Conservation (phyloP, 306 rosid species). For the Cyamopsis tetragonoloba region DNA sequence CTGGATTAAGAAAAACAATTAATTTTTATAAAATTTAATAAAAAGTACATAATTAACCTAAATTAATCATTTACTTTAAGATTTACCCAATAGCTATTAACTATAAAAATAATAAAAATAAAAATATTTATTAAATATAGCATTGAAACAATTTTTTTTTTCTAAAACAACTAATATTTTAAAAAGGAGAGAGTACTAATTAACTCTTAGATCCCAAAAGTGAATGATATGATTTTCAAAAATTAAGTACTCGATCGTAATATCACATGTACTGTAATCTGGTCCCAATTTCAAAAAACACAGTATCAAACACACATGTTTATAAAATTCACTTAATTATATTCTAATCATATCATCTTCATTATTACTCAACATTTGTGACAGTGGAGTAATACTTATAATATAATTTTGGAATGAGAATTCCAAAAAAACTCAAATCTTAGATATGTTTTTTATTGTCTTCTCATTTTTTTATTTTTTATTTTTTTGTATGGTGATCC, state of each 20-base stretch:
- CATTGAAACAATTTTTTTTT: no score
- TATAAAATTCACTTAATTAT: not conserved
- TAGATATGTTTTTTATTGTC: not conserved
- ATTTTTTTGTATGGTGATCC: not conserved
- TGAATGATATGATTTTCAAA: not conserved
- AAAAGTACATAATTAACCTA: no score
- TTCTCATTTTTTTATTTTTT: not conserved
- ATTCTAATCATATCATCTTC: not conserved
- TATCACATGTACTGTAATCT: not conserved
- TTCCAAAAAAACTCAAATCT: slow-evolving; percentile 10
- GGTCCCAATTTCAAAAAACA: slow-evolving; percentile 6
- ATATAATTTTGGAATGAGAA: not conserved
- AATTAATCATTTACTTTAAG: no score
- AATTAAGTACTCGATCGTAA: not conserved
- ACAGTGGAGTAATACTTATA: not conserved
- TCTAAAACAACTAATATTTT: no score
- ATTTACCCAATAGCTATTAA: no score
- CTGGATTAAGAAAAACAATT: no score
- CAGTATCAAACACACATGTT: not conserved
- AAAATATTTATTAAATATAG: no score
- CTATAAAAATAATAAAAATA: no score
- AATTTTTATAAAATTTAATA: no score
- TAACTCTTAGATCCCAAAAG: not conserved
- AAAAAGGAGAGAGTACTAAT: no score
- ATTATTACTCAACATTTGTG: not conserved